Conservation (phyloP, 2,329 filamentous ascomycete species). For the Fusarium mundagurra region DNA sequence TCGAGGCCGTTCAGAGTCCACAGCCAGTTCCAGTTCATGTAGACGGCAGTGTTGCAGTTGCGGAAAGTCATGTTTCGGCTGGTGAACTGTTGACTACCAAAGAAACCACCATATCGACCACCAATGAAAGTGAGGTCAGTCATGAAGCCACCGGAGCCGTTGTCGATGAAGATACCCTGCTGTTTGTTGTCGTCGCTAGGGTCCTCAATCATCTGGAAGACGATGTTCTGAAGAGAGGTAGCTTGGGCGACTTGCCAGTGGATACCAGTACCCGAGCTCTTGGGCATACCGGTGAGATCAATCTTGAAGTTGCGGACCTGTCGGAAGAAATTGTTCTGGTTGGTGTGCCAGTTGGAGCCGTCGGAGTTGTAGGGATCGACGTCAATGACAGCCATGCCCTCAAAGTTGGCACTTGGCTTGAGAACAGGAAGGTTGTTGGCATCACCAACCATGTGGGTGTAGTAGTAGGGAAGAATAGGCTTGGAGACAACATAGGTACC, state of each 20-base stretch:
- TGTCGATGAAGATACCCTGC: slow-evolving; percentile 85
- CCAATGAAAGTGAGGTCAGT: slow-evolving; percentile 85
- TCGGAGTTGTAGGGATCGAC: slow-evolving; percentile 80
- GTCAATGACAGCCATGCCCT: slow-evolving; percentile 90
- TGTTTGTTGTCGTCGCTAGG: slow-evolving; percentile 72
- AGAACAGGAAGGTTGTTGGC: slow-evolving; percentile 75
- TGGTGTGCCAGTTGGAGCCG: slow-evolving; percentile 80
- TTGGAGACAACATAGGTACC: slow-evolving; percentile 85
- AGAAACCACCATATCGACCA: slow-evolving; percentile 79
- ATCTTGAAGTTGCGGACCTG: slow-evolving; percentile 85
- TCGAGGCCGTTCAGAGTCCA: slow-evolving; percentile 82
- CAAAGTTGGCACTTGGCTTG: slow-evolving; percentile 76
- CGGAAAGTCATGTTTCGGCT: slow-evolving; percentile 85
- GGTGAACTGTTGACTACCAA: slow-evolving; percentile 90
- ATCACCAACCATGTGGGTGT: slow-evolving; percentile 92
- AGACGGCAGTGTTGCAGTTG: slow-evolving; percentile 82
- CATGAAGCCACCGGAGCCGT: slow-evolving; percentile 86
- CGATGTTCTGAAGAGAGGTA: slow-evolving; percentile 81
- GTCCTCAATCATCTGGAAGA: slow-evolving; percentile 80
- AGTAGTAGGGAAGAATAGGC: slow-evolving; percentile 88
- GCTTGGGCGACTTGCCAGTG: slow-evolving; percentile 91
- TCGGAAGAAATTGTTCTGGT: slow-evolving; percentile 87
- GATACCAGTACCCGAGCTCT: slow-evolving; percentile 72
- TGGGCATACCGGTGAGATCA: slow-evolving; percentile 74
- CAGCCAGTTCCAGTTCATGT: slow-evolving; percentile 92